phyloP scores from a whole-genome alignment of 768 basidiomycete genomes.

The Mrakia gelida region DNA sequence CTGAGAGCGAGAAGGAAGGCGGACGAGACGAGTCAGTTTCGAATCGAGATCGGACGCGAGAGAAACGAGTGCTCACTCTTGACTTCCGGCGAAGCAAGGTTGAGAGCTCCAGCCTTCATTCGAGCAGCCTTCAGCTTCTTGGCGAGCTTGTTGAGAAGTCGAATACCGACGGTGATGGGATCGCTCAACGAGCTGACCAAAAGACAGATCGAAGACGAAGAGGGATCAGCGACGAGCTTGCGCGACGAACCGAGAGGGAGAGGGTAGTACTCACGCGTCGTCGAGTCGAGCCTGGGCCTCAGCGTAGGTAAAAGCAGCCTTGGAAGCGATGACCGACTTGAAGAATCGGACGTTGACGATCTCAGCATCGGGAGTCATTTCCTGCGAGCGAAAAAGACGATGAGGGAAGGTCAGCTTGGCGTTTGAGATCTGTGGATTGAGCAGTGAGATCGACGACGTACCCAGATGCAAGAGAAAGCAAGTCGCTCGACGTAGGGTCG shows the following conservation, averaged over 20 bases:
- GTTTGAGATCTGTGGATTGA: background rate
- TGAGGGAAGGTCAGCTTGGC: background rate
- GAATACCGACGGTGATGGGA: constrained; percentile 74
- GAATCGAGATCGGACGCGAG: background rate
- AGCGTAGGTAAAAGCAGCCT: constrained; percentile 93
- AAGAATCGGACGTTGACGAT: constrained; percentile 87
- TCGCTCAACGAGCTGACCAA: constrained; percentile 64
- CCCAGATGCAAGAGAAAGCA: constrained; percentile 96
- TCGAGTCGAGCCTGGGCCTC: constrained; percentile 93
- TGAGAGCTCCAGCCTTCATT: constrained; percentile 94
- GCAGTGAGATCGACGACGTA: constrained; percentile 43
- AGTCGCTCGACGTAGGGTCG: constrained; percentile 87
- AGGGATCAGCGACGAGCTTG: background rate
- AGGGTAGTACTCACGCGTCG: constrained; percentile 60
- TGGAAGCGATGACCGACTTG: constrained; percentile 95
- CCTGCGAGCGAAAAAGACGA: constrained; percentile 50
- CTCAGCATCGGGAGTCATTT: constrained; percentile 79
- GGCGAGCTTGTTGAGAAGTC: constrained; percentile 81
- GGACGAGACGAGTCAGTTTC: background rate
- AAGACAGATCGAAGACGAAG: background rate
- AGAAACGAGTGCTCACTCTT: constrained; percentile 48
- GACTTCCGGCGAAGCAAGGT: constrained; percentile 96
- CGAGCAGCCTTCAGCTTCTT: constrained; percentile 75
- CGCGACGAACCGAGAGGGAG: background rate
- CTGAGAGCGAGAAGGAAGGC: constrained; percentile 40